phyloP scores from a whole-genome alignment of 2,329 filamentous ascomycete species.

The Penicillium glabrum region DNA sequence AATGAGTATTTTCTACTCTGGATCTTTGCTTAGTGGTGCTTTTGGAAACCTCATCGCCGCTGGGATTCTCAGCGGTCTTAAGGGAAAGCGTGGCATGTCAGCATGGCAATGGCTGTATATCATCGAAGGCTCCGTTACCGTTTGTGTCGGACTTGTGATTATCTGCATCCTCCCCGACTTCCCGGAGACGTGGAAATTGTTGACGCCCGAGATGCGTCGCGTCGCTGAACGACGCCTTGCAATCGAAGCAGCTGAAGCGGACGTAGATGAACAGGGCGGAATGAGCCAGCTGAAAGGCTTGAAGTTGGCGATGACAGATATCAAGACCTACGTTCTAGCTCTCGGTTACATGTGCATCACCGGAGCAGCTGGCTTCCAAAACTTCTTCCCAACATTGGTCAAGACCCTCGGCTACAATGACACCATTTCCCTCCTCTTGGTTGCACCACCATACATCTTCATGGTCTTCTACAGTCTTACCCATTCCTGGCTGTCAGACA shows the following conservation, averaged over 20 bases:
- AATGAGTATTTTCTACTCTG: conserved; percentile 54
- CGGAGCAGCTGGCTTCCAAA: conserved; percentile 51
- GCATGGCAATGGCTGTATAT: conserved; percentile 48
- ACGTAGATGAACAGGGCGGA: conserved; percentile 48
- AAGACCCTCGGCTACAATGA: conserved; percentile 45
- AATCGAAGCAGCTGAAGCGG: conserved; percentile 51
- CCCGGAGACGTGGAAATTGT: conserved; percentile 46
- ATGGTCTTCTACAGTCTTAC: conserved; percentile 51
- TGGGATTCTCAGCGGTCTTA: conserved; percentile 47
- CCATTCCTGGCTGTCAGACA: conserved; percentile 49
- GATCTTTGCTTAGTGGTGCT: conserved; percentile 49
- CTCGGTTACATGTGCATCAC: conserved; percentile 51
- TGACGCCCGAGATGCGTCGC: conserved; percentile 45
- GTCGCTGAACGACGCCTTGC: conserved; percentile 51
- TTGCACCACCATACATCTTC: conserved; percentile 56
- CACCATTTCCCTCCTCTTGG: conserved; percentile 52
- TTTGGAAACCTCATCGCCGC: conserved; percentile 57
- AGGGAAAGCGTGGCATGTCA: conserved; percentile 33
- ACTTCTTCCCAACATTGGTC: conserved; percentile 57
- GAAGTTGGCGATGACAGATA: conserved; percentile 53
- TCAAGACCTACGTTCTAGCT: conserved; percentile 48
- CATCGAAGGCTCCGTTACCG: conserved; percentile 39
- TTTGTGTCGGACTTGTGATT: conserved; percentile 34
- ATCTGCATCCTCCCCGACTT: conserved; percentile 42
- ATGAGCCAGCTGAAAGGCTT: conserved; percentile 51